phyloP scores from a whole-genome alignment of 371 early-diverging fungal species.

The Rhizopus microsporus region DNA sequence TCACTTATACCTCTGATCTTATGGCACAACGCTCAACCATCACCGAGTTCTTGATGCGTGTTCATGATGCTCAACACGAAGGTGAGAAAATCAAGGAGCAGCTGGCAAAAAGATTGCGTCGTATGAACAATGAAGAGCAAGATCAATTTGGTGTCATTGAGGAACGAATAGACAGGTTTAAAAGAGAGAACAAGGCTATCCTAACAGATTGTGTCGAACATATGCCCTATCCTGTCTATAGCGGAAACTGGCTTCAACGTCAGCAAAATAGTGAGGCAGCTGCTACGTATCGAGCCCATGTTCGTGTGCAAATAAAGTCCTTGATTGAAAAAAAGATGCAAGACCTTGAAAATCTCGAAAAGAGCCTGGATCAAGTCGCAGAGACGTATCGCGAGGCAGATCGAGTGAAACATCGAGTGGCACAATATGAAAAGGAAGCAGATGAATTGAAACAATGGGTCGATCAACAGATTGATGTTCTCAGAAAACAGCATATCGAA shows the following conservation, averaged over 20 bases:
- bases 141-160: constrained; percentile 19
- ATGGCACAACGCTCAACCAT: constrained; percentile 40
- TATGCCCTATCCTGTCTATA: constrained; percentile 36
- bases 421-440: constrained; percentile 35
- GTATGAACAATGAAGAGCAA: constrained; percentile 32
- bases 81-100: constrained; percentile 46
- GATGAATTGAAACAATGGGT: constrained; percentile 37
- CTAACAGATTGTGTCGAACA: constrained; percentile 35
- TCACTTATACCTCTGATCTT: constrained; percentile 34
- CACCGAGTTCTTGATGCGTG: constrained; percentile 42
- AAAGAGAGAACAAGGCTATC: constrained; percentile 30
- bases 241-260: constrained; percentile 26
- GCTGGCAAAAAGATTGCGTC: constrained; percentile 34
- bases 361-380: constrained; percentile 25
- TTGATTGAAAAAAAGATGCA: constrained; percentile 35
- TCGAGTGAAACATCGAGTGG: constrained; percentile 24
- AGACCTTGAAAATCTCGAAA: constrained; percentile 22
- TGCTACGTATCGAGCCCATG: constrained; percentile 24
- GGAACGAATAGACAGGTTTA: constrained; percentile 23
- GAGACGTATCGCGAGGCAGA: constrained; percentile 26
- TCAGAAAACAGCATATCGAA: constrained; percentile 36
- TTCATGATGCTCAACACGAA: constrained; percentile 43
- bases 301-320: constrained; percentile 27
- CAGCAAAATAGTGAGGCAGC: constrained; percentile 1
- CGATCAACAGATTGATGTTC: constrained; percentile 24